phyloP scores from a whole-genome alignment of 1,284 basidiomycete species.

The Cystobasidiaceae sp. region DNA sequence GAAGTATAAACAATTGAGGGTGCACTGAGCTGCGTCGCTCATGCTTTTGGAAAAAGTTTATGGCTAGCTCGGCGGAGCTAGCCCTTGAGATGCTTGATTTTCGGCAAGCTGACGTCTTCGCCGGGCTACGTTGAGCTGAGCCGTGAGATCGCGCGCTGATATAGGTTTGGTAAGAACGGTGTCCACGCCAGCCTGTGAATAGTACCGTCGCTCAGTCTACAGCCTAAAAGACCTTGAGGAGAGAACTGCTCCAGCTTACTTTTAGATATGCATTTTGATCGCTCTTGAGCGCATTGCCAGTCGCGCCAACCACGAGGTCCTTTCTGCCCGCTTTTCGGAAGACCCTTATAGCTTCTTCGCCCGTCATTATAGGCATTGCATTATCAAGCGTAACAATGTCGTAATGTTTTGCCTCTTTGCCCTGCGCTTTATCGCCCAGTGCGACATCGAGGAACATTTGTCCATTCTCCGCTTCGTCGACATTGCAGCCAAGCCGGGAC shows the following conservation, averaged over 20 bases:
- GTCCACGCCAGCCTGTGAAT: constrained; percentile 19
- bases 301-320: constrained; percentile 38
- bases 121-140: constrained; percentile 6
- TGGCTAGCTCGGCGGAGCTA: too few relatives aligned
- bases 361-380: constrained; percentile 36
- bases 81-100: neutral
- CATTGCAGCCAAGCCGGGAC: constrained; percentile 67
- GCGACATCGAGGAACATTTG: constrained; percentile 71
- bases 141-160: constrained; percentile 5
- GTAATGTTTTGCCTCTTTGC: neutral
- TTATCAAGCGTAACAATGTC: constrained; percentile 42
- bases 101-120: neutral
- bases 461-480: constrained; percentile 72
- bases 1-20: neutral
- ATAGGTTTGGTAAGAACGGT: constrained; percentile 25
- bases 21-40: neutral
- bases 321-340: constrained; percentile 29
- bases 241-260: neutral
- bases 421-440: constrained; percentile 43
- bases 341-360: constrained; percentile 30
- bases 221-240: neutral
- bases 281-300: constrained; percentile 36
- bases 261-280: constrained; percentile 16
- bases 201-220: neutral
- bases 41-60: neutral